A percentile compares a stretch with the other conserved stretches of the same genome.
Conservation (phyloP, 768 basidiomycete genomes). For the Boletus huronensis region DNA sequence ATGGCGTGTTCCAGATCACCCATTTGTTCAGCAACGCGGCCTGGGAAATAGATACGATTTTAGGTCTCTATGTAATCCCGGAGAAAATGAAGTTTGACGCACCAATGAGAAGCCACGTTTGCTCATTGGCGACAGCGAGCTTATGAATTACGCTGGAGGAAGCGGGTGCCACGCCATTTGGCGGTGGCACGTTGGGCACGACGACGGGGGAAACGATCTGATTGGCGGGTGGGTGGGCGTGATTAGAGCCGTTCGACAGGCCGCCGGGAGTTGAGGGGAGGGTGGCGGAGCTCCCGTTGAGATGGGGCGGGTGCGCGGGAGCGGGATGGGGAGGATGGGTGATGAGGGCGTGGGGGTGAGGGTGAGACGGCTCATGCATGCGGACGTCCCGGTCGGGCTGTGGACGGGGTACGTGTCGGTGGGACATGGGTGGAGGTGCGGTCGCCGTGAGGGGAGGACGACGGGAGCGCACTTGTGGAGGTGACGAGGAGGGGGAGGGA, state of each 20-base stretch:
- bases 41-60: conserved; percentile 43
- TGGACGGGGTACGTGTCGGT: conserved; percentile 54
- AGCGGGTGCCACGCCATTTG: conserved; percentile 23
- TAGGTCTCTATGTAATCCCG: conserved; percentile 5
- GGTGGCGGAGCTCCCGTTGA: conserved; percentile 47
- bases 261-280: conserved; percentile 45
- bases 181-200: conserved; percentile 31
- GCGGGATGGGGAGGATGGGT: conserved; percentile 39
- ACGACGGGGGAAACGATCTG: conserved; percentile 48
- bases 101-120: conserved; percentile 96
- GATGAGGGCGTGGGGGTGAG: conserved; percentile 42
- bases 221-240: conserved; percentile 34
- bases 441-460: conserved; percentile 21
- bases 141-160: conserved; percentile 60
- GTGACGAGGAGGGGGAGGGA: conserved; percentile 45
- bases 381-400: conserved; percentile 59
- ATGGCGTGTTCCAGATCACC: conserved; percentile 90
- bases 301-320: conserved; percentile 39
- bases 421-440: conserved; percentile 45
- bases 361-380: conserved; percentile 53
- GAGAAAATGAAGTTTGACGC: conserved; percentile 4
- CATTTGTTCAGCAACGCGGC: conserved; percentile 94
- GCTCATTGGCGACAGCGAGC: conserved; percentile 83
- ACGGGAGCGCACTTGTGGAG: conserved; percentile 28
- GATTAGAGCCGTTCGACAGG: conserved; percentile 42